Base-by-base conservation (phyloP, 257 asterid genomes). In the Anisodus acutangulus region DNA sequence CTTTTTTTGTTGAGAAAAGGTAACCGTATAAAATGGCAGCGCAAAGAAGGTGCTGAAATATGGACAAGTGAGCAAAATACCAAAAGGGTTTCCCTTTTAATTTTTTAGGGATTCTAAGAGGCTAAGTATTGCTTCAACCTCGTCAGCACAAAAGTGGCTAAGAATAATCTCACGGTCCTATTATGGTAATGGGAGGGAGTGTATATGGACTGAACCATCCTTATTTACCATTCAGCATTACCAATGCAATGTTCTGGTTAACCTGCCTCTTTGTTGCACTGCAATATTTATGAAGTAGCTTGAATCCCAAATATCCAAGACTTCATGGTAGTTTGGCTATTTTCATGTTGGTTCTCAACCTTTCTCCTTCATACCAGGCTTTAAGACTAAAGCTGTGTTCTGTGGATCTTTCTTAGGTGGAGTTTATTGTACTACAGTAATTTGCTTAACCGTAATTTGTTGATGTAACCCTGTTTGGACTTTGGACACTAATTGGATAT, bases 181-280 rank as follows among this genome's bases (percentile, higher is more conserved):
- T 70, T 17, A 70, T 70, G 55, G 54, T 70, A 70, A 70, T n/a
- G 79, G 35, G 53, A 43, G 31, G 79, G 37, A 17, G 11, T 19
- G 55, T 43, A 9, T 70, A 71, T 43, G 79, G 79, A 41, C 17
- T 16, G 37, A 71, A 43, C 78, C 53, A 39, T 69, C 79, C 37
- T 71, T 43, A 71, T 17, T 9, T 43, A 71, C 79, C 2, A n/a
- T 71, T 8, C 35, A 0, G 54, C 57, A 68, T n/a, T 43, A 43
- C 37, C 53, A 49, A 45, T 74, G 81, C 26, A 22, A 76, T 76
- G 4, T 26, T 2, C 22, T 22, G 2, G 62, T 49, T 76, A 51
- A 51, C 4, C 64, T 19, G 10, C 8, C 51, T 35, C 51, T 1
- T 68, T 2, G 8, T 26, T 74, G 62, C 12, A 49, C 60, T 74